These are phyloP conservation scores for Fusarium heterosporum DNA, from an alignment of 2,329 filamentous ascomycete genomes.

Conservation along the genomic window DNA sequence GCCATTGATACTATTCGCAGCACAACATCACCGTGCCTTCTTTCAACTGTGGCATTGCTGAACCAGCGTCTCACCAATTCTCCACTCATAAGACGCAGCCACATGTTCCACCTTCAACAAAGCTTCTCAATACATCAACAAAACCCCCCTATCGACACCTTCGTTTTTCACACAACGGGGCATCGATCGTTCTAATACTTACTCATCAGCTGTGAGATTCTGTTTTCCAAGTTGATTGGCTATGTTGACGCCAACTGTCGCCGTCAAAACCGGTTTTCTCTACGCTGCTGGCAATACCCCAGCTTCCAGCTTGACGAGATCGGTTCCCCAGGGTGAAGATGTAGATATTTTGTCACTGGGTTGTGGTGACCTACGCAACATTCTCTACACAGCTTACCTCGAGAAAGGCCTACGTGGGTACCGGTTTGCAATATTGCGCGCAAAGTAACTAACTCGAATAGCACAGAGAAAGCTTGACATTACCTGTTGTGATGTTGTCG, in stretches of 20 bases:
- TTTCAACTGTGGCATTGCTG: background rate
- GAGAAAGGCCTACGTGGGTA: slow-evolving; percentile 55
- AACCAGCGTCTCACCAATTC: slow-evolving; percentile 16
- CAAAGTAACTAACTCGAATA: slow-evolving; percentile 44
- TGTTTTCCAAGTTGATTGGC: background rate
- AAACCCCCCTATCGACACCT: background rate
- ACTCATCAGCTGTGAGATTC: background rate
- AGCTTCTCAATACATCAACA: slow-evolving; percentile 5
- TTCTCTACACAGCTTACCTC: slow-evolving; percentile 65
- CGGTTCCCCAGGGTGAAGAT: slow-evolving; percentile 62
- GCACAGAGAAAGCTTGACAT: slow-evolving; percentile 61
- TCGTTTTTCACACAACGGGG: background rate
- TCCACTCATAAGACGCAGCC: slow-evolving; percentile 13
- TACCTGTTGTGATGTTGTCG: slow-evolving; percentile 67
- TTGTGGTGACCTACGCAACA: slow-evolving; percentile 67
- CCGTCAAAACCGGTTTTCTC: slow-evolving; percentile 50
- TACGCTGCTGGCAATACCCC: slow-evolving; percentile 68
- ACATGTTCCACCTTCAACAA: background rate
- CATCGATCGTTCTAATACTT: background rate
- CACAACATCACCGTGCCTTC: background rate
- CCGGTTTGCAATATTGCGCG: background rate
- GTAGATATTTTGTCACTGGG: slow-evolving; percentile 65
- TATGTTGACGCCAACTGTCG: slow-evolving; percentile 55
- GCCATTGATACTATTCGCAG: background rate
- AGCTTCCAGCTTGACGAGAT: slow-evolving; percentile 61